Evolutionary conservation across 2,329 filamentous ascomycete species (phyloP).

Genomic region (Botrytis hyacinthi): DNA sequence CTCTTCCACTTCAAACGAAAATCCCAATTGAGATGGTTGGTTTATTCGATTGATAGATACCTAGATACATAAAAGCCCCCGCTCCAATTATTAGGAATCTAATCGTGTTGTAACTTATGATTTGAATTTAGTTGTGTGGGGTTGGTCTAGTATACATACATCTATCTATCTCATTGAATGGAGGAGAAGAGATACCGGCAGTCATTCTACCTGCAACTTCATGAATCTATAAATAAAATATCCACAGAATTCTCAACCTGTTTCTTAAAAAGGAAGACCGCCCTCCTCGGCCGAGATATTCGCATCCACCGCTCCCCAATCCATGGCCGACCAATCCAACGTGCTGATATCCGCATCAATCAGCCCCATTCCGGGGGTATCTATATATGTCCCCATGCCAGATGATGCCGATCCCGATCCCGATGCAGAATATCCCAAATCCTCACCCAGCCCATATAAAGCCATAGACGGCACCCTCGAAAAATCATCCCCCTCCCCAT

Average conservation of each 20-base stretch:
- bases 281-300: background rate
- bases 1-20: background rate
- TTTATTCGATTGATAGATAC: too few species aligned
- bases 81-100: too few species aligned
- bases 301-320: constrained; percentile 30
- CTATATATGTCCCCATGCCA: constrained; percentile 16
- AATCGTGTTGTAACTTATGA: too few species aligned
- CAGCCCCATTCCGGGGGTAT: constrained; percentile 25
- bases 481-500: constrained; percentile 12
- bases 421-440: constrained; percentile 17
- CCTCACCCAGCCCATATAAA: constrained; percentile 23
- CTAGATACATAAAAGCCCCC: too few species aligned
- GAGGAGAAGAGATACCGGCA: background rate
- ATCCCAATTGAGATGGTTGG: background rate
- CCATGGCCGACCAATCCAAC: constrained; percentile 36
- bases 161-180: background rate
- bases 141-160: background rate
- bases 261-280: background rate
- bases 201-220: background rate
- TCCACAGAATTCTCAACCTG: background rate
- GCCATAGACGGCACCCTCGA: constrained; percentile 24
- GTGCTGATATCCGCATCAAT: constrained; percentile 33
- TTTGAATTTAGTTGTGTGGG: background rate
- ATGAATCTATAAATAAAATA: background rate
- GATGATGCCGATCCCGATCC: background rate